phyloP scores from a whole-genome alignment of 176 grass and related monocot genomes.

The Rhipidocladum racemiflorum region DNA sequence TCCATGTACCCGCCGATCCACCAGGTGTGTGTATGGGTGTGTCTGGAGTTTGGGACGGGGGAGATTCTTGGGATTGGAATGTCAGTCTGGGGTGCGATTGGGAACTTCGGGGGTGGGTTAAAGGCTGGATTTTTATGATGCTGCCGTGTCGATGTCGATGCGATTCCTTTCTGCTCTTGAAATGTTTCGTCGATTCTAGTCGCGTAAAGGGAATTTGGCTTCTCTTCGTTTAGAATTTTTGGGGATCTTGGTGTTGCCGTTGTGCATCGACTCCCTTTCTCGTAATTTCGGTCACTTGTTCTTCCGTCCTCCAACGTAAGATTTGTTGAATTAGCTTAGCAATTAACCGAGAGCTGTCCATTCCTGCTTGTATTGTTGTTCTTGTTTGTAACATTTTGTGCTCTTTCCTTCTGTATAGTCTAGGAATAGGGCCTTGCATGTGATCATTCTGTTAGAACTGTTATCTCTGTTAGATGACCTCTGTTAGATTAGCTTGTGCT shows the following conservation, averaged over 20 bases:
- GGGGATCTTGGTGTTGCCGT: background rate
- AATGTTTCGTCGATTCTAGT: background rate
- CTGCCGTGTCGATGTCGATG: background rate
- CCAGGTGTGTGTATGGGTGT: conserved; percentile 49
- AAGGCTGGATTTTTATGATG: background rate
- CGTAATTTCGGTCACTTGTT: background rate
- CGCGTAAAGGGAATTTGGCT: background rate
- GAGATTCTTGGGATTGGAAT: background rate
- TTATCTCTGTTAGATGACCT: background rate
- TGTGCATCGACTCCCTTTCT: conserved; percentile 5
- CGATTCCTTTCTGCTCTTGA: background rate
- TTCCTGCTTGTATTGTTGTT: background rate
- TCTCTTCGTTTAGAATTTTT: background rate
- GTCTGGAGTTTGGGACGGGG: background rate
- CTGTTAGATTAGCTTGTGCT: background rate
- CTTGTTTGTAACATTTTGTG: background rate
- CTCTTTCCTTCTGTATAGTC: background rate
- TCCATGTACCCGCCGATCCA: conserved; percentile 98
- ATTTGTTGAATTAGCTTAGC: background rate
- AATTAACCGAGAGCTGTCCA: background rate
- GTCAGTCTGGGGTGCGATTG: conserved; percentile 10
- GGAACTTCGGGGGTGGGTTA: background rate
- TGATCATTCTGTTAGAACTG: no score
- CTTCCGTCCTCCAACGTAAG: background rate
- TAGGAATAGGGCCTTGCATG: no score